Evolutionary conservation across 176 grass and related monocot genomes (phyloP), one percentile per base, ranked within the genome.

Genomic region (Aegilops umbellulata): DNA sequence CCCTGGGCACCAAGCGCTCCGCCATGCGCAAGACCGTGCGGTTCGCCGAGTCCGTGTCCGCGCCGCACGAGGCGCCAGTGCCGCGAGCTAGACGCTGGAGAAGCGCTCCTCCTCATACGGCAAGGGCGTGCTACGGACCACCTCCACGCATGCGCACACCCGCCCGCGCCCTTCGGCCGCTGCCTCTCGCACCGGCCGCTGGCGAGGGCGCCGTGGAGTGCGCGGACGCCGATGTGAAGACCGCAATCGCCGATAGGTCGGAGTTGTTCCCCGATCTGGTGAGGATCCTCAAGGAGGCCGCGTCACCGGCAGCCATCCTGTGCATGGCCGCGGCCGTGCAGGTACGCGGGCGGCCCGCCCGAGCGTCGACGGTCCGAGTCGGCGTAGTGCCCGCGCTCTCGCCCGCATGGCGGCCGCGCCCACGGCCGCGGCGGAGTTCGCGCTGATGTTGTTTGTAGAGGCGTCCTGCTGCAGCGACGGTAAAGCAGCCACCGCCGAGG

Each of bases 181-280:
- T 4, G 32, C 32, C 32, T 34, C 32, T 34, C 32, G 32, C 32
- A 32, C 32, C 32, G 32, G 32, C 32, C 32, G 32, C 3, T 3
- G 4, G 3, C 3, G 32, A 32, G 32, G 32, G 32, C 32, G 4
- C 4, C 3, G 31, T 32, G 31, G 32, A 34, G 32, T 34, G 32
- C 32, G 3, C 80, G 22, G 89, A 82, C 76, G 64, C 84, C 16
- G 91, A 90, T 24, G 86, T 60, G 22, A 97, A 86, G 86, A 67
- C 72, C 19, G 62, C 75, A 17, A 90, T 97, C 80, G 83, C 84
- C 39, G 89, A 95, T 78, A 74, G 80, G 29, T 61, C 87, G 31
- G 83, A 92, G 75, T 60, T 95, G 8, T 93, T 98, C 85, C 83
- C 87, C 10, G 93, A 95, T 63, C 86, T 97, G 20, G 80, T 95